phyloP scores from a whole-genome alignment of 2,329 filamentous ascomycete species.

The Lasiodiplodia gonubiensis region DNA sequence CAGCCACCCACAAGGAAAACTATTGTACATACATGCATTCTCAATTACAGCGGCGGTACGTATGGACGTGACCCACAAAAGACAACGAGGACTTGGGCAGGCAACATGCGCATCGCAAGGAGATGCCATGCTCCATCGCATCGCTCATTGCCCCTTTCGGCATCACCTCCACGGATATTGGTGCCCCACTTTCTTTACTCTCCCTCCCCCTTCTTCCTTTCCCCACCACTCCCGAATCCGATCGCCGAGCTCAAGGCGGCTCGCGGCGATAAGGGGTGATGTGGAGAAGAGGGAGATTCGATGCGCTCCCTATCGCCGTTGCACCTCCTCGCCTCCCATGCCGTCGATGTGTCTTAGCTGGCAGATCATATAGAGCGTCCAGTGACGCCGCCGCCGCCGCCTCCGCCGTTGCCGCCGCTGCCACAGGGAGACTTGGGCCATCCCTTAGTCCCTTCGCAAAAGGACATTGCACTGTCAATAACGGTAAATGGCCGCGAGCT shows the following conservation, averaged over 20 bases:
- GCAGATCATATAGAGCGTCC: slow-evolving; percentile 6
- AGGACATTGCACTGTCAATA: not conserved
- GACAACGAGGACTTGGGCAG: not conserved
- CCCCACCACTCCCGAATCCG: not conserved
- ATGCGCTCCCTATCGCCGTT: slow-evolving; percentile 4
- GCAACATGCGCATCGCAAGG: not conserved
- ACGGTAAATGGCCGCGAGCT: not conserved
- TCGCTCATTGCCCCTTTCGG: slow-evolving; percentile 4
- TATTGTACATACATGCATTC: not conserved
- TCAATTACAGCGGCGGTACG: not conserved
- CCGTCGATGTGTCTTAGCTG: not conserved
- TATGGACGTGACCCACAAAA: not conserved
- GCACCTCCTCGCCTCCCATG: not conserved
- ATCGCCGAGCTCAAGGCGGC: not conserved
- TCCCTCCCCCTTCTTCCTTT: not conserved
- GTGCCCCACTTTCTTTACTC: not conserved
- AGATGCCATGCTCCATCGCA: not conserved
- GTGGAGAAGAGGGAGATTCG: not conserved
- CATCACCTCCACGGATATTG: not conserved
- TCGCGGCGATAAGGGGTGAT: not conserved
- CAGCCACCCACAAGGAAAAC: not conserved
- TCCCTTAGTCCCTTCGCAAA: not conserved
- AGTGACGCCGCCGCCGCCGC: not conserved
- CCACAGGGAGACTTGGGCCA: not conserved
- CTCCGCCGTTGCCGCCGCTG: not conserved